Evolutionary conservation across 2,329 filamentous ascomycete species (phyloP).

Genomic region (Xylariaceae sp.): DNA sequence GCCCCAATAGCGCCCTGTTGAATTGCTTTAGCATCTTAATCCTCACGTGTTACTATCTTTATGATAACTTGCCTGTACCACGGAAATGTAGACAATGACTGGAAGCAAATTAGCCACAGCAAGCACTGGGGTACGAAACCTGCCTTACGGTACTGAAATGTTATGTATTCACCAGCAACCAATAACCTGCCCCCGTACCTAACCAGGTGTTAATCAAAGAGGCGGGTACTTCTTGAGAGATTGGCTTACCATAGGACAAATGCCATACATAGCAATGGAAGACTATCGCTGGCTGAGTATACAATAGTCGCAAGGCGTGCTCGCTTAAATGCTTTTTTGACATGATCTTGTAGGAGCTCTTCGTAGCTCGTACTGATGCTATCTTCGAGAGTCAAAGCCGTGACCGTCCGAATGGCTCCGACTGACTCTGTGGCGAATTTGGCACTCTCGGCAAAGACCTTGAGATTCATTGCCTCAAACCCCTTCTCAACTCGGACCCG

Average conservation of each 20-base stretch:
- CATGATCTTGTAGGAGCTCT: slow-evolving; percentile 53
- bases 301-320: slow-evolving; percentile 63
- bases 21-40: not conserved
- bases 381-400: slow-evolving; percentile 65
- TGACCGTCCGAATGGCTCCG: slow-evolving; percentile 68
- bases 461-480: slow-evolving; percentile 48
- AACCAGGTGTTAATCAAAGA: slow-evolving; percentile 25
- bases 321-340: slow-evolving; percentile 54
- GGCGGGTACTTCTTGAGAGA: not conserved
- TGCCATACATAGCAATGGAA: slow-evolving; percentile 35
- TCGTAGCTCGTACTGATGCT: slow-evolving; percentile 59
- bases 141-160: slow-evolving; percentile 39
- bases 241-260: slow-evolving; percentile 26
- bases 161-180: slow-evolving; percentile 42
- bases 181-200: slow-evolving; percentile 64
- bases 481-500: slow-evolving; percentile 25
- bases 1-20: slow-evolving; percentile 54
- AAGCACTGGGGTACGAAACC: too few species aligned
- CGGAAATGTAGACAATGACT: slow-evolving; percentile 60
- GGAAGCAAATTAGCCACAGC: slow-evolving; percentile 1
- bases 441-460: slow-evolving; percentile 66
- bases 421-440: slow-evolving; percentile 73
- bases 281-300: slow-evolving; percentile 62
- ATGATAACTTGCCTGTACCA: slow-evolving; percentile 50
- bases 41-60: not conserved